Evolutionary conservation across 805 yeast genomes (phyloP).

Genomic region (Ogataea populi-albae): DNA sequence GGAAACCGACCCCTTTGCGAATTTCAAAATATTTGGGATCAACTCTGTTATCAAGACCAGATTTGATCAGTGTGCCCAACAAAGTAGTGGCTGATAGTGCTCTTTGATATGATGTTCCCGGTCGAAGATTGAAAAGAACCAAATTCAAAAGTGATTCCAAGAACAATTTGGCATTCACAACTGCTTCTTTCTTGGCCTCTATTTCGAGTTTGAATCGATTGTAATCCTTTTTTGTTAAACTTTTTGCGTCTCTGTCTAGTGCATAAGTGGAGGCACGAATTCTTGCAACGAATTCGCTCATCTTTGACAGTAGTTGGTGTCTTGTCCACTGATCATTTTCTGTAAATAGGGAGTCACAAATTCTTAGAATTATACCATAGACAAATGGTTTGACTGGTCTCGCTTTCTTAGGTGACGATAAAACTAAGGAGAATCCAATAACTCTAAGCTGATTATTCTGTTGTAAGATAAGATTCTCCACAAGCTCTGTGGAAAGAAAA

Average conservation of each 20-base stretch:
- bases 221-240: constrained; percentile 33
- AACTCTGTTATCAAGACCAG: constrained; percentile 55
- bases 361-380: constrained; percentile 41
- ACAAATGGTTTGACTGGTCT: constrained; percentile 47
- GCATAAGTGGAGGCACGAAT: constrained; percentile 68
- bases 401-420: constrained; percentile 61
- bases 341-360: constrained; percentile 51
- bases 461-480: constrained; percentile 41
- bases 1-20: constrained; percentile 43
- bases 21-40: constrained; percentile 37
- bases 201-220: constrained; percentile 41
- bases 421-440: constrained; percentile 57
- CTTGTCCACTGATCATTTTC: constrained; percentile 69
- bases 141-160: constrained; percentile 29
- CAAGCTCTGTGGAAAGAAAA: constrained; percentile 23
- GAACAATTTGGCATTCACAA: constrained; percentile 38
- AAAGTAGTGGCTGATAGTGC: constrained; percentile 49
- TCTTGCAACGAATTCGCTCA: constrained; percentile 62
- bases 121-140: constrained; percentile 33
- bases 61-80: constrained; percentile 42
- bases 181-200: constrained; percentile 22
- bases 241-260: constrained; percentile 48
- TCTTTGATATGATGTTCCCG: constrained; percentile 58
- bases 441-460: constrained; percentile 41
- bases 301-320: constrained; percentile 57